Evolutionary conservation across 2,329 filamentous ascomycete species (phyloP).

Genomic region (Ceratocystis ficicola): DNA sequence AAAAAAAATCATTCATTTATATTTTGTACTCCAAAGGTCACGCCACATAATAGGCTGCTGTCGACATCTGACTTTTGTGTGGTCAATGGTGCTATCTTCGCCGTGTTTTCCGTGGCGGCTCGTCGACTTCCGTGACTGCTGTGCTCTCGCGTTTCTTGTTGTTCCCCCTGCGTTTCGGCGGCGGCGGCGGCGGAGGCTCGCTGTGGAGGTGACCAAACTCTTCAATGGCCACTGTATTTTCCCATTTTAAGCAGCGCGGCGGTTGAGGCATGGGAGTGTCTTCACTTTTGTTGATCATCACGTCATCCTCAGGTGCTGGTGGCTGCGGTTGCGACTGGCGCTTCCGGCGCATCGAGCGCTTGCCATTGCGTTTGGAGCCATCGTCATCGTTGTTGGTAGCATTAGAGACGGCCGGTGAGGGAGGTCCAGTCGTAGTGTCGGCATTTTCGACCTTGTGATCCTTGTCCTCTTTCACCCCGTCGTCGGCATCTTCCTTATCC

Average conservation of each 20-base stretch:
- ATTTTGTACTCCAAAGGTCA: slow-evolving; percentile 8
- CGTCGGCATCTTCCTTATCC: slow-evolving; percentile 25
- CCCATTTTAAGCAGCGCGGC: slow-evolving; percentile 42
- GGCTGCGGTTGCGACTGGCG: not conserved
- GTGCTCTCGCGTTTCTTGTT: slow-evolving; percentile 38
- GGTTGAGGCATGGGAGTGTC: slow-evolving; percentile 34
- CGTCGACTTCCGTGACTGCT: slow-evolving; percentile 23
- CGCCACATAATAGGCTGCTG: not conserved
- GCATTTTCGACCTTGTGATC: slow-evolving; percentile 36
- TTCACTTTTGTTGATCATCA: not conserved
- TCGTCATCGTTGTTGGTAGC: slow-evolving; percentile 3
- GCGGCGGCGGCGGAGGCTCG: slow-evolving; percentile 41
- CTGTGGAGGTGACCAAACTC: slow-evolving; percentile 47
- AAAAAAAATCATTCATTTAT: not conserved
- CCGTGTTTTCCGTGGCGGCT: slow-evolving; percentile 26
- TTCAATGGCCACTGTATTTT: slow-evolving; percentile 46
- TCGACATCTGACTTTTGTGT: not conserved
- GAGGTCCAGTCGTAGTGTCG: slow-evolving; percentile 28
- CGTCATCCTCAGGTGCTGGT: not conserved
- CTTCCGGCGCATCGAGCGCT: not conserved
- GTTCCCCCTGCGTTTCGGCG: slow-evolving; percentile 37
- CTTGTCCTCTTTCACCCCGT: slow-evolving; percentile 25
- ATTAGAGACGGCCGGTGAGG: not conserved
- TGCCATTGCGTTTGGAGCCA: slow-evolving; percentile 3
- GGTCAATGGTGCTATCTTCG: slow-evolving; percentile 19